These are phyloP conservation scores for Epichloe bromicola DNA, from an alignment of 2,329 filamentous ascomycete genomes.

Conservation along the genomic window DNA sequence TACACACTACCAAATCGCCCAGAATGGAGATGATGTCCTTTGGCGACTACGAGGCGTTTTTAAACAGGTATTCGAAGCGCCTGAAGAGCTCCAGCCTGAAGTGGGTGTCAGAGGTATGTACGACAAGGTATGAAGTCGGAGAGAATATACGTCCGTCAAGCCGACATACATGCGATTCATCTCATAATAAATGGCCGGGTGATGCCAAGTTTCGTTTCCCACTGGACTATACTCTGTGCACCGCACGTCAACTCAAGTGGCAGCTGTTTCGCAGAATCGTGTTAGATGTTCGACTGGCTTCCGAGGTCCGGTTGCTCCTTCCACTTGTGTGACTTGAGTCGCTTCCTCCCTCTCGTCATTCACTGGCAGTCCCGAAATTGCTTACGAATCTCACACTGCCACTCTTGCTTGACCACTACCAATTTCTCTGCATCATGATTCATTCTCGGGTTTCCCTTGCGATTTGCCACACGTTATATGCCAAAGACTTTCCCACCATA, in stretches of 20 bases:
- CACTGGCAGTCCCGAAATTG: background rate
- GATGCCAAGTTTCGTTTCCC: too few relatives aligned
- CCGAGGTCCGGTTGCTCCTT: conserved; percentile 1
- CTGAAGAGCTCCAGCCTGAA: background rate
- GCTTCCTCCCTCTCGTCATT: background rate
- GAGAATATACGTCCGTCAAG: background rate
- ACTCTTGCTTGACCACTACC: background rate
- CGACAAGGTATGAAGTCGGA: background rate
- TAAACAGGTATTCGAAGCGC: conserved; percentile 16
- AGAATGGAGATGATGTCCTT: conserved; percentile 46
- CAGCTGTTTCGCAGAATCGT: background rate
- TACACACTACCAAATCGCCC: conserved; percentile 47
- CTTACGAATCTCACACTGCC: background rate
- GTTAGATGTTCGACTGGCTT: background rate
- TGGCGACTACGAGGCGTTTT: conserved; percentile 43
- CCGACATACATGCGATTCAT: too few relatives aligned
- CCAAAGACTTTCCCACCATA: background rate
- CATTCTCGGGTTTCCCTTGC: background rate
- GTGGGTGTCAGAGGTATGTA: conserved; percentile 1
- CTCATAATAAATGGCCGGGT: too few relatives aligned
- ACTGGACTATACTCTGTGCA: too few relatives aligned
- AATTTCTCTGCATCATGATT: background rate
- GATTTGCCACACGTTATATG: background rate
- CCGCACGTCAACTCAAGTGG: too few relatives aligned
- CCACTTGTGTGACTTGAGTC: conserved; percentile 3